Percentiles rank a stretch among this genome's conserved stretches.
Conservation (phyloP, 768 basidiomycete genomes). For the Mycena haematopus region DNA sequence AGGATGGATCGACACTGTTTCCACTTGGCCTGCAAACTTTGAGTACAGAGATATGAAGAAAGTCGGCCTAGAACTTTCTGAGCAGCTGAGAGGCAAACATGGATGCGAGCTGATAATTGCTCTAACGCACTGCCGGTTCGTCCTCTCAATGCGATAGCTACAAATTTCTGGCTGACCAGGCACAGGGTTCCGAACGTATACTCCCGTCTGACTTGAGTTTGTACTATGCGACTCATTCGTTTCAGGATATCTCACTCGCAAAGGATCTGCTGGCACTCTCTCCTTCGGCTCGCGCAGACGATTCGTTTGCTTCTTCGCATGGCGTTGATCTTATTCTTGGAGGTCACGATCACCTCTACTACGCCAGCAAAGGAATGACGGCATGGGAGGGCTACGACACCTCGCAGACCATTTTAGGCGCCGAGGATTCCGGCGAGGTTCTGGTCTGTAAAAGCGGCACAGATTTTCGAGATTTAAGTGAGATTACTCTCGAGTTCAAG, state of each 20-base stretch:
- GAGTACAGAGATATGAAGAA: constrained; percentile 77
- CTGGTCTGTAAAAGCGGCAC: constrained; percentile 86
- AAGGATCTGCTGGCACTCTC: constrained; percentile 68
- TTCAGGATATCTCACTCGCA: constrained; percentile 74
- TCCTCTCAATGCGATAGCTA: background rate
- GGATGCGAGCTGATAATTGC: constrained; percentile 86
- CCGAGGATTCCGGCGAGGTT: constrained; percentile 73
- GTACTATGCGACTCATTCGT: background rate
- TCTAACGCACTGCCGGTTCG: constrained; percentile 80
- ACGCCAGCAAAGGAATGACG: constrained; percentile 67
- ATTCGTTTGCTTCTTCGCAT: constrained; percentile 58
- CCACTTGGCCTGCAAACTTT: constrained; percentile 87
- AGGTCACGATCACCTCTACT: constrained; percentile 90
- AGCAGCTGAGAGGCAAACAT: constrained; percentile 70
- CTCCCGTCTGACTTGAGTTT: background rate
- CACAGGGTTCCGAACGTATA: constrained; percentile 57
- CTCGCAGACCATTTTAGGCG: constrained; percentile 59
- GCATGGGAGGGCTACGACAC: constrained; percentile 73
- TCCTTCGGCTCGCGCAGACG: constrained; percentile 53
- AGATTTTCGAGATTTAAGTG: constrained; percentile 88
- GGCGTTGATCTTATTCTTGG: constrained; percentile 87
- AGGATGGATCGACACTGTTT: constrained; percentile 88
- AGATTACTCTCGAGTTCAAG: constrained; percentile 67
- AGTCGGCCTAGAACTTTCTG: constrained; percentile 75
- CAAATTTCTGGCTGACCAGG: constrained; percentile 4